Evolutionary conservation across 768 basidiomycete genomes (phyloP), one percentile per base, ranked within the genome.

Genomic region (Rhizopogon vulgaris): DNA sequence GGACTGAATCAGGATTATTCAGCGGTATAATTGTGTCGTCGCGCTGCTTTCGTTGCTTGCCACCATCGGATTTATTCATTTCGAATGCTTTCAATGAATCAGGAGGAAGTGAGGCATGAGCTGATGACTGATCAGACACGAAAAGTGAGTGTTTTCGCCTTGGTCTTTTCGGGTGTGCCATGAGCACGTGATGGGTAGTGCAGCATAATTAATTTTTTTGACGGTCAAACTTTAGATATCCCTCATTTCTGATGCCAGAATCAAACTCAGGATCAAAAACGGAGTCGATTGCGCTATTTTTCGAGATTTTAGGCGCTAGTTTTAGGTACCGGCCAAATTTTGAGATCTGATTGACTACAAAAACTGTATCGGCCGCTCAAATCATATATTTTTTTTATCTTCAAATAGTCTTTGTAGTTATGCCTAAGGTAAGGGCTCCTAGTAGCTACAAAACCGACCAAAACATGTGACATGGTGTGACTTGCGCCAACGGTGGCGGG

Each of bases 61-160:
- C 70, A 11, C 74, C 70, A 58, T 72, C 56, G 0, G 60, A 61
- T 53, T 71, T 71, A 51, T 76, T 76, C 72, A 76, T 74, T 38
- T 73, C 62, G 28, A 67, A 72, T 2, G 71, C 73, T 51, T 67
- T 68, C n/a, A 75, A 65, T 4, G 71, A 68, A 60, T 75, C 67
- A 9, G 66, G 62, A 14, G 67, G 57, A 11, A 73, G 60, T 3
- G 68, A 65, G 1, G 58, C 69, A 58, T 76, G 73, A 24, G 71
- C 72, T 1, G 74, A 73, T 9, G 73, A 73, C 42, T 74, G 69
- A 59, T 76, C 70, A 57, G 71, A 76, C 24, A 76, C 58, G 38
- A 75, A 74, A 0, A 73, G 53, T 0, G n/a, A n/a, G n/a, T n/a
- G n/a, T n/a, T 25, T 25, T 41, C 14, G 6, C 14, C 40, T 41